These are phyloP conservation scores for Xylaria multiplex DNA, from an alignment of 2,329 filamentous ascomycete species.

Conservation along the genomic window DNA sequence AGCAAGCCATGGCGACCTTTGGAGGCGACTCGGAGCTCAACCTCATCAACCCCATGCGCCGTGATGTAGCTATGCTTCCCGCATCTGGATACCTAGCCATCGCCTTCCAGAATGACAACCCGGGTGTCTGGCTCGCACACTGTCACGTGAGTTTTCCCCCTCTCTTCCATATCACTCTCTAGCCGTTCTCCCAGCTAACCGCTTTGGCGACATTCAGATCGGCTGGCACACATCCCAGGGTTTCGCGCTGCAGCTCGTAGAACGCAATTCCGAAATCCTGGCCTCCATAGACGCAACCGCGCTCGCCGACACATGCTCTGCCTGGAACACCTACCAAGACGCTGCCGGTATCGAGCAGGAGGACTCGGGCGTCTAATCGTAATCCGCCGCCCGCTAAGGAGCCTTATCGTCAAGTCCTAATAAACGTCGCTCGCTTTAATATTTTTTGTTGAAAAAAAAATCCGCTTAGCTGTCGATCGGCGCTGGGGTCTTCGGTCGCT, in stretches of 20 bases:
- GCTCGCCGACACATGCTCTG: slow-evolving; percentile 42
- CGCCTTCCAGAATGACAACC: slow-evolving; percentile 63
- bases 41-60: slow-evolving; percentile 57
- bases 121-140: slow-evolving; percentile 59
- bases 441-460: not conserved
- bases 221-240: slow-evolving; percentile 62
- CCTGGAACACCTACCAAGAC: slow-evolving; percentile 47
- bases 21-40: slow-evolving; percentile 47
- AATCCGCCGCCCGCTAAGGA: not conserved
- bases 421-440: slow-evolving; percentile 15
- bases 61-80: slow-evolving; percentile 61
- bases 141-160: slow-evolving; percentile 41
- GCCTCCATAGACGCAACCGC: slow-evolving; percentile 38
- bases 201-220: slow-evolving; percentile 49
- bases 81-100: slow-evolving; percentile 59
- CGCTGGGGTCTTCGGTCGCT: slow-evolving; percentile 10
- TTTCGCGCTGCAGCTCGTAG: slow-evolving; percentile 64
- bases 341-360: slow-evolving; percentile 43
- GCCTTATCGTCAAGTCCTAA: not conserved
- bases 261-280: slow-evolving; percentile 48
- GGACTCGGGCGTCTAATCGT: slow-evolving; percentile 49
- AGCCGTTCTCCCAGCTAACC: slow-evolving; percentile 9
- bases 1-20: slow-evolving; percentile 46
- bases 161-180: not conserved
- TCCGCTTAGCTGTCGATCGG: not conserved